phyloP scores from a whole-genome alignment of 2,329 filamentous ascomycete genomes.

The Exophiala lecanii-corni region DNA sequence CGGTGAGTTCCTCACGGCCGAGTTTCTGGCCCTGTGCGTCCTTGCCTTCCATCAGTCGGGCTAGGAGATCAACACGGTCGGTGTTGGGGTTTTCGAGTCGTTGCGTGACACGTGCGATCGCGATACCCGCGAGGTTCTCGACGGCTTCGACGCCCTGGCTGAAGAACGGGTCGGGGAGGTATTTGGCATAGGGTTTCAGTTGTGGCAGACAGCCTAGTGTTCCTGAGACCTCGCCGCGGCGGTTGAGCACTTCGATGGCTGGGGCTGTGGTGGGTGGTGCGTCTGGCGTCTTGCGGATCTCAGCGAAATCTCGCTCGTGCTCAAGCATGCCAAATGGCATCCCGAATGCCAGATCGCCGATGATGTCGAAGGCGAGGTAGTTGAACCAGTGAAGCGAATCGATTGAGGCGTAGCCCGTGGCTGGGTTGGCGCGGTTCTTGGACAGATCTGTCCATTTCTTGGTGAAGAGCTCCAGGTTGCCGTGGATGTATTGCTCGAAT shows the following conservation, averaged over 20 bases:
- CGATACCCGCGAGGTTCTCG: conserved; percentile 78
- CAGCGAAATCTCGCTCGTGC: conserved; percentile 69
- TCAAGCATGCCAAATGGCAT: conserved; percentile 79
- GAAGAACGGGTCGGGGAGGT: conserved; percentile 79
- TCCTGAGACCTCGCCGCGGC: conserved; percentile 78
- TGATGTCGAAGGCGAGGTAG: conserved; percentile 58
- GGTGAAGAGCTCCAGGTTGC: conserved; percentile 70
- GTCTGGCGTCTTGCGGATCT: conserved; percentile 61
- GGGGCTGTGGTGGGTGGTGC: conserved; percentile 63
- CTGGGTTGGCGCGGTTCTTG: conserved; percentile 37
- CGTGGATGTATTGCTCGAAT: conserved; percentile 84
- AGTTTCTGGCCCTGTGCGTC: conserved; percentile 74
- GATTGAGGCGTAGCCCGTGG: conserved; percentile 56
- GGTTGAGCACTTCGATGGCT: conserved; percentile 83
- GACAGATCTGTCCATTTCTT: conserved; percentile 66
- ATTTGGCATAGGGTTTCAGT: conserved; percentile 75
- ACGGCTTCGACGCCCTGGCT: conserved; percentile 68
- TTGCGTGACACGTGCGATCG: conserved; percentile 72
- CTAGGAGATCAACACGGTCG: conserved; percentile 72
- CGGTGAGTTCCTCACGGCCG: conserved; percentile 73
- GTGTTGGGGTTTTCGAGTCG: conserved; percentile 59
- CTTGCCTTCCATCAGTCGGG: conserved; percentile 77
- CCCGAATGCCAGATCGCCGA: conserved; percentile 64
- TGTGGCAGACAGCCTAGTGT: conserved; percentile 69
- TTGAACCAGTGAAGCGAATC: conserved; percentile 81